Evolutionary conservation across 345 rosid genomes (phyloP).

Genomic region (Psidium friedrichsthalianum): DNA sequence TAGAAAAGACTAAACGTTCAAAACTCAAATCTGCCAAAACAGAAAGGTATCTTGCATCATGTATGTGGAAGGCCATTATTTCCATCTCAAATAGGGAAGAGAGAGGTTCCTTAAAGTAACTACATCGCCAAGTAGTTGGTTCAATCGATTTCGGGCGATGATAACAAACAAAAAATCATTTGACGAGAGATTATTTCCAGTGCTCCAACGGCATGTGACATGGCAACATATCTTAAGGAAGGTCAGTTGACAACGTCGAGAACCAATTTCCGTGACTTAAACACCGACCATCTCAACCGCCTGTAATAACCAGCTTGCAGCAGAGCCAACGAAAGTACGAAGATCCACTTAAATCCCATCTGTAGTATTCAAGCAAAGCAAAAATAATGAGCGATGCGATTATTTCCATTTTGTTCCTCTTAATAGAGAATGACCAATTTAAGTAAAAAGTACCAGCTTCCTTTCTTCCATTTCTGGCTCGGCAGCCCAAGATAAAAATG

Average conservation of each 20-base stretch:
- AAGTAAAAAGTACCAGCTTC: slow-evolving; percentile 51
- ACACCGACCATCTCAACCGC: slow-evolving; percentile 86
- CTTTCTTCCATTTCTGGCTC: slow-evolving; percentile 99
- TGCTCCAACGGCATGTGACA: background rate
- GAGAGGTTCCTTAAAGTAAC: background rate
- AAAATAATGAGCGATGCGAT: background rate
- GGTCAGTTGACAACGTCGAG: slow-evolving; percentile 80
- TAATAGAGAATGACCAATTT: background rate
- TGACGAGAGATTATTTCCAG: background rate
- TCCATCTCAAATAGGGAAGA: background rate
- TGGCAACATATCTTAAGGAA: background rate
- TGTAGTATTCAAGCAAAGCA: slow-evolving; percentile 12
- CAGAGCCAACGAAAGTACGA: slow-evolving; percentile 76
- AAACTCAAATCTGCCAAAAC: background rate
- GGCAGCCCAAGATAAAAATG: slow-evolving; percentile 96
- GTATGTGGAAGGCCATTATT: background rate
- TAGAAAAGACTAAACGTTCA: background rate
- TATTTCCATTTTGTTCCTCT: background rate
- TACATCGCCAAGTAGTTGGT: background rate
- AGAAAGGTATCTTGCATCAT: background rate
- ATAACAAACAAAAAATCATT: background rate
- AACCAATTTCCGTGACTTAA: slow-evolving; percentile 84
- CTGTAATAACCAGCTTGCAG: slow-evolving; percentile 93
- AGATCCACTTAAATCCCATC: slow-evolving; percentile 99
- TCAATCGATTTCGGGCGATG: background rate